Base-by-base conservation (phyloP, 1,284 basidiomycete species). In the Takashimella koratensis region DNA sequence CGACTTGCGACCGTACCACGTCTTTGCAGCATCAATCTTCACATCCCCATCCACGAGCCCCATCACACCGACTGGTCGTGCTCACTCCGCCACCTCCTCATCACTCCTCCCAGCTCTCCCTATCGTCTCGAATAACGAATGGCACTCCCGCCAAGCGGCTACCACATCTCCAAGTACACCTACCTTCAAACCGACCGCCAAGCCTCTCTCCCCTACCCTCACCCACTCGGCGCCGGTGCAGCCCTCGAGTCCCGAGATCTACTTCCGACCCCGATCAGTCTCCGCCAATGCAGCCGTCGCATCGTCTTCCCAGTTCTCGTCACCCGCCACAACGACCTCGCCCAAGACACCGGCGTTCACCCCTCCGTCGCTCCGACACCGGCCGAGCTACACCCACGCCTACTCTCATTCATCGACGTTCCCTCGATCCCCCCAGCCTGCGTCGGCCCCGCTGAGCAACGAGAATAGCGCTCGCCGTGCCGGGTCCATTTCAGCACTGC, bases 21-120 rank as follows among this genome's bases (percentile, higher is more conserved):
- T 36, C 16, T 36, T 16, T 36, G 30, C 30, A 36, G 30, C 8
- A 16, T 36, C 30, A 8, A 36, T 16, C 16, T 36, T 36, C 16
- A 8, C 30, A 36, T 8, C 10, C 8, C 8, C 30, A 8, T 36
- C 30, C 16, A 8, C 30, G 10, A 36, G 30, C 16, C 47, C 47
- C 2, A 27, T 27, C 16, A 23, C 47, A n/a, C 41, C 36, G 11
- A 23, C 47, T 3, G 36, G 47, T 22, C 36, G 19, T n/a, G 36
- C 47, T 12, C 47, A 24, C 22, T 36, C 41, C 11, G 41, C 36
- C n/a, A 12, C 19, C 24, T 41, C 12, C 19, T n/a, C 30, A 4
- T 24, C 47, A 4, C 47, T 49, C n/a, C 47, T 49, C 16, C 47
- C 47, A 12, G 47, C 47, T 11, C 47, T 49, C 11, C 47, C 47